A percentile compares a stretch with the other conserved stretches of the same genome.
These are phyloP conservation scores for Trichophyton rubrum DNA, from an alignment of 2,329 filamentous ascomycete species.

Conservation along the genomic window DNA sequence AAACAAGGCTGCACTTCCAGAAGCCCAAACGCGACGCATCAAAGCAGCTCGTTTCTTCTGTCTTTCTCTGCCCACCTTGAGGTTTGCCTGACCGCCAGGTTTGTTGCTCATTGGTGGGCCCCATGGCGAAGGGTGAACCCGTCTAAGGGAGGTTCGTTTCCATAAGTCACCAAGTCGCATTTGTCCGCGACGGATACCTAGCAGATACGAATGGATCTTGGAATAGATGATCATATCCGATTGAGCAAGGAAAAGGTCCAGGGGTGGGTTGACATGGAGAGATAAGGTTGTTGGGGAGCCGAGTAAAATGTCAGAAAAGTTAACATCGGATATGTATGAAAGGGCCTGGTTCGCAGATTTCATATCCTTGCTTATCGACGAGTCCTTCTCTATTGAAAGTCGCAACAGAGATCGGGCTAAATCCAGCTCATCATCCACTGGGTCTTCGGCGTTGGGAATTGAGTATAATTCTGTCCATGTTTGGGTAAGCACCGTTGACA, in stretches of 20 bases:
- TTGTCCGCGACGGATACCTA: conserved; percentile 75
- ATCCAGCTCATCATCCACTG: conserved; percentile 61
- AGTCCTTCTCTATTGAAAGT: conserved; percentile 40
- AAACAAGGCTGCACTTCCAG: conserved; percentile 73
- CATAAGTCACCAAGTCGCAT: conserved; percentile 73
- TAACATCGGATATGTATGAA: conserved; percentile 31
- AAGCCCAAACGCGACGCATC: conserved; percentile 81
- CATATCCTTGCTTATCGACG: conserved; percentile 9
- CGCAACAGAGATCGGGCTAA: conserved; percentile 65
- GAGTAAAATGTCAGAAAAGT: conserved; percentile 69
- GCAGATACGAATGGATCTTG: conserved; percentile 71
- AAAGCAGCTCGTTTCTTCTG: conserved; percentile 50
- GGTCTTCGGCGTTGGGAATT: conserved; percentile 65
- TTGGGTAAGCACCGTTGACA: conserved; percentile 60
- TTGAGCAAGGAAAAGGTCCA: conserved; percentile 74
- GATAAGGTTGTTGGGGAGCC: conserved; percentile 60
- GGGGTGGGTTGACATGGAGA: conserved; percentile 62
- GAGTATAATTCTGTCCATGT: conserved; percentile 72
- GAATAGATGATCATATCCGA: conserved; percentile 70
- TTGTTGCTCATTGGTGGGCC: conserved; percentile 52
- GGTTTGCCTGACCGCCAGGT: conserved; percentile 46
- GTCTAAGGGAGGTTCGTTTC: conserved; percentile 67
- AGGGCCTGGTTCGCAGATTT: conserved; percentile 16
- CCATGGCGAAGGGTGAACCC: conserved; percentile 62
- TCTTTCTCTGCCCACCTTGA: conserved; percentile 51